A percentile compares a stretch with the other conserved stretches of the same genome.
These are phyloP conservation scores for Arabis alpina DNA, from an alignment of 345 rosid species.

Conservation along the genomic window DNA sequence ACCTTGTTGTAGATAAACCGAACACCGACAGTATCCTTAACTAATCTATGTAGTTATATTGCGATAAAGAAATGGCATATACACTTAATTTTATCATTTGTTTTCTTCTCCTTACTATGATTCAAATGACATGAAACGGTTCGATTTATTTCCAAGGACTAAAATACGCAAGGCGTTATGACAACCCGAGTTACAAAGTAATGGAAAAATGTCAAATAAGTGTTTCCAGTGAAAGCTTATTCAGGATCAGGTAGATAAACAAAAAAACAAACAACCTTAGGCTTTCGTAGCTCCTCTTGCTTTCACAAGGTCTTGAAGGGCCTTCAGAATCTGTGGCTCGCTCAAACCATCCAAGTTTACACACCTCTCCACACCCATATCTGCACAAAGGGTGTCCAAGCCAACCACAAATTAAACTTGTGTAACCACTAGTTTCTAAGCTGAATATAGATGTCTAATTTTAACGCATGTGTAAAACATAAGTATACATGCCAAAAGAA, in stretches of 20 bases:
- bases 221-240: constrained; percentile 32
- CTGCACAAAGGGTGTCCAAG: constrained; percentile 38
- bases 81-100: no score
- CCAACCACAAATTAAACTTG: neutral
- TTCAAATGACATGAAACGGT: neutral
- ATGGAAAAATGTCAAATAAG: constrained; percentile 13
- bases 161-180: constrained; percentile 10
- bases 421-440: no score
- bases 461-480: no score
- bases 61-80: no score
- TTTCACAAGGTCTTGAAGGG: constrained; percentile 67
- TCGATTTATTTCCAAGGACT: constrained; percentile 20
- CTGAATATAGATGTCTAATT: no score
- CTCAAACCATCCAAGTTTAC: constrained; percentile 62
- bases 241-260: neutral
- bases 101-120: neutral
- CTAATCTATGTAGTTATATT: no score
- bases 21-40: no score
- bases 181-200: constrained; percentile 1
- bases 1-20: no score
- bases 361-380: constrained; percentile 74
- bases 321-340: constrained; percentile 62
- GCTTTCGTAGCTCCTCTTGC: constrained; percentile 53
- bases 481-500: no score
- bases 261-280: constrained; percentile 40